Evolutionary conservation across 1,284 basidiomycete species (phyloP).

Genomic region (Malassezia yamatoensis): DNA sequence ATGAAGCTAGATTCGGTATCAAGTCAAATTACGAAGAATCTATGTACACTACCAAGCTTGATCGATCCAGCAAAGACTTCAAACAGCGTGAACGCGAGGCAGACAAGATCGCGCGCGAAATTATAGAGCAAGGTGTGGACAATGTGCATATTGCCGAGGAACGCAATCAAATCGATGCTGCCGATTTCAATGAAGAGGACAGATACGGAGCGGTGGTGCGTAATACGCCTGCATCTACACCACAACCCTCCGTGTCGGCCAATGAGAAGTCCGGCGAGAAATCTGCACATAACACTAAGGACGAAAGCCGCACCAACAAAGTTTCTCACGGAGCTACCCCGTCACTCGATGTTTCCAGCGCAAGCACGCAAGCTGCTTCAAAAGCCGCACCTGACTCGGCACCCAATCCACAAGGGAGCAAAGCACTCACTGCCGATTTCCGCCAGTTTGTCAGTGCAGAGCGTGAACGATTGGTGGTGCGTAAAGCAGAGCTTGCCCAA

Average conservation of each 20-base stretch:
- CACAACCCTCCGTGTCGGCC: constrained; percentile 35
- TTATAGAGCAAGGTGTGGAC: constrained; percentile 54
- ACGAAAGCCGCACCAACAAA: constrained; percentile 8
- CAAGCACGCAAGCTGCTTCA: neutral
- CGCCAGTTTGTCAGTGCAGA: constrained; percentile 41
- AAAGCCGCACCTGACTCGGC: neutral
- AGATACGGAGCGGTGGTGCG: constrained; percentile 93
- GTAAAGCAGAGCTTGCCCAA: constrained; percentile 78
- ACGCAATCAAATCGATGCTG: constrained; percentile 64
- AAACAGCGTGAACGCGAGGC: constrained; percentile 81
- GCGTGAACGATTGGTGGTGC: constrained; percentile 56
- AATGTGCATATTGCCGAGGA: constrained; percentile 89
- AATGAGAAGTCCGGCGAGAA: constrained; percentile 51
- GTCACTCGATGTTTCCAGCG: neutral
- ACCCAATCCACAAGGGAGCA: neutral
- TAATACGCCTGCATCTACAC: constrained; percentile 67
- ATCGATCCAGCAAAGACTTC: constrained; percentile 71
- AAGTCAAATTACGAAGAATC: constrained; percentile 87
- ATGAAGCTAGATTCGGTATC: constrained; percentile 85
- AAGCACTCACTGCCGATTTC: constrained; percentile 37
- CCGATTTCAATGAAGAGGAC: constrained; percentile 78
- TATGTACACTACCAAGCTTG: constrained; percentile 85
- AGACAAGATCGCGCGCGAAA: constrained; percentile 79
- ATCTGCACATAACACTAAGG: constrained; percentile 19
- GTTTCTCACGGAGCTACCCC: neutral